A percentile compares a stretch with the other conserved stretches of the same genome.
Evolutionary conservation across 352 stramenopile species (phyloP).

Genomic region (Phytophthora vignae): DNA sequence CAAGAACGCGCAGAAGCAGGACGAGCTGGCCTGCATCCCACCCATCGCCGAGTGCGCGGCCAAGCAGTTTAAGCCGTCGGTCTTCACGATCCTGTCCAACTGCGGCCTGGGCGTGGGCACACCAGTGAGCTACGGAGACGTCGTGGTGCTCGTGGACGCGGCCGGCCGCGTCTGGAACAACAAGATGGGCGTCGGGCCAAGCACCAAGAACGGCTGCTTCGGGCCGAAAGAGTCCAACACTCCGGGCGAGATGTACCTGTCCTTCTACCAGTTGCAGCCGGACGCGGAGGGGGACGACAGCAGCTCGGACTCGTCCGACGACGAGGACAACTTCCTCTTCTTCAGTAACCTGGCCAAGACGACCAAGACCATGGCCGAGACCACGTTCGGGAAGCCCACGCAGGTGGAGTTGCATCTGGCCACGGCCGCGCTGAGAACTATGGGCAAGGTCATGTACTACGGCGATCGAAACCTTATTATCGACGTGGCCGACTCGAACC

Average conservation of each 20-base stretch:
- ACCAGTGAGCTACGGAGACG: constrained; percentile 82
- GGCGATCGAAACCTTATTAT: constrained; percentile 82
- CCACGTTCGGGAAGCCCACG: constrained; percentile 68
- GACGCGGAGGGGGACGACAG: constrained; percentile 45
- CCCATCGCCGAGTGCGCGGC: constrained; percentile 48
- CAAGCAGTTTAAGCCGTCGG: constrained; percentile 59
- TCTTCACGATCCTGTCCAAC: constrained; percentile 76
- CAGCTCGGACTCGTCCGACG: constrained; percentile 65
- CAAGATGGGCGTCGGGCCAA: constrained; percentile 81
- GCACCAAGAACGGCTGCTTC: constrained; percentile 84
- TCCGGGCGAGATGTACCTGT: constrained; percentile 83
- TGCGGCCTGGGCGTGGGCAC: constrained; percentile 58
- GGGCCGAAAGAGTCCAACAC: constrained; percentile 74
- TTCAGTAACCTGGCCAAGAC: constrained; percentile 66
- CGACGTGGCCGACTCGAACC: constrained; percentile 84
- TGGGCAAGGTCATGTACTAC: constrained; percentile 82
- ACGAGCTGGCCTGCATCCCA: constrained; percentile 72
- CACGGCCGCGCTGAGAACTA: constrained; percentile 55
- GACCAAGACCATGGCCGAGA: constrained; percentile 75
- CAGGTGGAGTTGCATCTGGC: constrained; percentile 65
- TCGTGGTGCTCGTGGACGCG: constrained; percentile 83
- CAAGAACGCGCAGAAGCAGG: constrained; percentile 73
- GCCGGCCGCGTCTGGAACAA: constrained; percentile 84
- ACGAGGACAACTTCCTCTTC: constrained; percentile 73
- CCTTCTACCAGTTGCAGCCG: constrained; percentile 70